Evolutionary conservation across 164 flowering plant species (phyloP), one percentile per base, ranked within the genome.

Genomic region (Magnolia sinica): DNA sequence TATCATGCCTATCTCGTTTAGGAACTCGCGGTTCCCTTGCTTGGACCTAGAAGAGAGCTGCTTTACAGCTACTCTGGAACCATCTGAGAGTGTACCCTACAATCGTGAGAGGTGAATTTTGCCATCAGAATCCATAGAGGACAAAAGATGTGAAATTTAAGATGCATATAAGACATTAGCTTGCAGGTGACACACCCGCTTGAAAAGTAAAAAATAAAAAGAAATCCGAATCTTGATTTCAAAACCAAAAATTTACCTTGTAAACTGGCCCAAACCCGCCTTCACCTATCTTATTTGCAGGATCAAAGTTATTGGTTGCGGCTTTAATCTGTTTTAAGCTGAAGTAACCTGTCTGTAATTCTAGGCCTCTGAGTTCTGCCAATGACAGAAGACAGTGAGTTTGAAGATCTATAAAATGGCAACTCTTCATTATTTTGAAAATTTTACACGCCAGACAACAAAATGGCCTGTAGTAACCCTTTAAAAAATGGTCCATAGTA

Each of bases 211-310:
- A 65, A 22, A n/a, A 65, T 0, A 8, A 9, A 65, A 19, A 19
- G 10, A 59, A 59, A 65, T 19, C 9, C 2, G 1, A 2, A 65
- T 65, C 27, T 65, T 8, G 64, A 65, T 65, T 23, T 29, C 22
- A 11, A 65, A 65, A 11, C 49, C n/a, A 50, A 4, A 50, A 3
- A 49, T 65, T 20, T 81, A 86, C 91, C 89, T 87, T 87, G 87
- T 80, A 89, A 51, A 89, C 91, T 24, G 88, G 73, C 65, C 91
- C 91, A 80, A 89, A 89, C 19, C 91, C 91, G n/a, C 91, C 91
- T 84, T 89, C 89, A 59, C 91, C 90, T 66, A 89, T 82, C 81
- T 86, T 89, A 75, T 87, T 89, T 61, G 52, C 77, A 74, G 76
- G 11, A 82, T 81, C 83, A 69, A 88, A 88, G 69, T 86, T 75